Base-by-base conservation (phyloP, 202 grass and related monocot species). In the Zoysia matrella region DNA sequence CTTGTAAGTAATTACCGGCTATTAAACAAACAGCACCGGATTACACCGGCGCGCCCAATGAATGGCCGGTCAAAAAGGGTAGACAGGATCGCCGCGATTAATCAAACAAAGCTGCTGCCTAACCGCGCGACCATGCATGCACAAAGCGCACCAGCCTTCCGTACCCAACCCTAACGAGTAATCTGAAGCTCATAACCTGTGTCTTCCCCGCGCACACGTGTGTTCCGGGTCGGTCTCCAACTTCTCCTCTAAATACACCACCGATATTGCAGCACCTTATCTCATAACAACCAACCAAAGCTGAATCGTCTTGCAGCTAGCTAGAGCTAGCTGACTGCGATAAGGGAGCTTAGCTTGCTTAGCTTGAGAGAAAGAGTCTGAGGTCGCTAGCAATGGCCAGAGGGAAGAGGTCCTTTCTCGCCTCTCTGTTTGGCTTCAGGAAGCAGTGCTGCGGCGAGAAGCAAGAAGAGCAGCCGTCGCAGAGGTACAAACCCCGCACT, bases 31-130 rank as follows among this genome's bases (percentile, higher is more conserved):
- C 5, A 51, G 6, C 9, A n/a, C 46, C 5, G n/a, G 60, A 81
- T 77, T 77, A 81, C 82, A 89, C 67, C 58, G n/a, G 22, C 18
- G 18, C 10, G 60, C 18, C 47, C 47, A n/a, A 78, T 12, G 67
- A 86, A 73, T 86, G 73, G 87, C 67, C 78, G 42, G 87, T 86
- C 83, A 86, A 86, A 78, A 89, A 89, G 67, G 63, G 63, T 41
- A 42, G 50, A 46, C 14, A 75, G 61, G 1, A 65, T 56, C 42
- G 58, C 74, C 39, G 52, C 52, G 11, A 60, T 76, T 73, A 77
- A 85, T 89, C 78, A 82, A 73, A 86, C 67, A 89, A 85, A 82
- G 78, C 78, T 70, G 63, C 72, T 86, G 87, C 78, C 83, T 82
- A 86, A 89, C 82, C 9, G 6, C 83, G 49, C 44, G 69, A 70